Conservation (phyloP, 2,329 filamentous ascomycete species). For the Helicocarpus griseus region DNA sequence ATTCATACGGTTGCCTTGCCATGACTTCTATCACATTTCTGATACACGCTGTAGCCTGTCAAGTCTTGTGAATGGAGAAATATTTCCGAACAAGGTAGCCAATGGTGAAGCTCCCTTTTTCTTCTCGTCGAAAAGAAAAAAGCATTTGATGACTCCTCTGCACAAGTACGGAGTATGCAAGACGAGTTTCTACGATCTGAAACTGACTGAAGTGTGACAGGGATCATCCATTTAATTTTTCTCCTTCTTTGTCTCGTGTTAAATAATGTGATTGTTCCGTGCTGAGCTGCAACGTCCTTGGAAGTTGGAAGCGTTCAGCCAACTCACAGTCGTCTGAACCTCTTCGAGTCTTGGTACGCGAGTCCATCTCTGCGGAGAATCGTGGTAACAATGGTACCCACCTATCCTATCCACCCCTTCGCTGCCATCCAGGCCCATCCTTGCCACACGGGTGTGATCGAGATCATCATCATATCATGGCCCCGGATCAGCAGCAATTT, state of each 20-base stretch:
- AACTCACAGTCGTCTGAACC: no score
- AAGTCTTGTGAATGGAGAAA: not conserved
- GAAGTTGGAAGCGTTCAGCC: no score
- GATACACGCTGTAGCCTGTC: not conserved
- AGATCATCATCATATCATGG: not conserved
- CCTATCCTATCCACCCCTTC: not conserved
- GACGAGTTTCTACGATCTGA: no score
- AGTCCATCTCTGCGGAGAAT: no score
- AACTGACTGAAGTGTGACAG: no score
- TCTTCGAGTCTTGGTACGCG: no score
- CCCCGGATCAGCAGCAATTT: not conserved
- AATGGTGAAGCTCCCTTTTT: not conserved
- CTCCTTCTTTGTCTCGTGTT: no score
- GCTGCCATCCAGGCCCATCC: not conserved
- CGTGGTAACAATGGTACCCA: no score
- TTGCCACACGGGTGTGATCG: not conserved
- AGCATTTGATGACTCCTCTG: not conserved
- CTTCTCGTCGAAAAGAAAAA: no score
- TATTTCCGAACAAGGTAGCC: not conserved
- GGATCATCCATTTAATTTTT: no score
- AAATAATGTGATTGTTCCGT: no score
- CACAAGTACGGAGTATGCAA: not conserved
- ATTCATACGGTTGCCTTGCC: not conserved
- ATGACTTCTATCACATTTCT: not conserved
- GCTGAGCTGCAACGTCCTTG: no score